phyloP scores from a whole-genome alignment of 2,329 filamentous ascomycete genomes.

The Pseudogymnoascus sp. region DNA sequence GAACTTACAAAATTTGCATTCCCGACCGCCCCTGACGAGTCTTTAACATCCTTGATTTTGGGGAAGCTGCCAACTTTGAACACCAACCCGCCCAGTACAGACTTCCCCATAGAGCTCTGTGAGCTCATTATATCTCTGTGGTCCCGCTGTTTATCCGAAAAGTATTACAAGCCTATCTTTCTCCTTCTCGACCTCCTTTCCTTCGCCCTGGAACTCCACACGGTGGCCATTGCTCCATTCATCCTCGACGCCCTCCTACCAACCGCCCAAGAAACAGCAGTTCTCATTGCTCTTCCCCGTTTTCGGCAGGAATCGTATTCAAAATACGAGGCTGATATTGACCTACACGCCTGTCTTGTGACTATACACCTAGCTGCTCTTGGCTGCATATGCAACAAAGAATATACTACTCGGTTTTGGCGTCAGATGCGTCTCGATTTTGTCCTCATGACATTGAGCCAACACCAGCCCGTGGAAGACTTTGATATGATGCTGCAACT shows the following conservation, averaged over 20 bases:
- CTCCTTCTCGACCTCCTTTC: slow-evolving; percentile 57
- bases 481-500: slow-evolving; percentile 58
- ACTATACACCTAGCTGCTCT: slow-evolving; percentile 57
- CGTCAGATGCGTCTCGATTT: slow-evolving; percentile 57
- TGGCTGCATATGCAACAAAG: slow-evolving; percentile 42
- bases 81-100: slow-evolving; percentile 40
- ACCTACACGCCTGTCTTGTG: slow-evolving; percentile 55
- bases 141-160: slow-evolving; percentile 57
- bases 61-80: slow-evolving; percentile 56
- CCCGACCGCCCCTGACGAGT: slow-evolving; percentile 53
- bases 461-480: slow-evolving; percentile 55
- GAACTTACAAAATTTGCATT: slow-evolving; percentile 56
- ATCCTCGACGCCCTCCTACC: slow-evolving; percentile 51
- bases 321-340: slow-evolving; percentile 47
- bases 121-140: slow-evolving; percentile 58
- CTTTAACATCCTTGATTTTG: slow-evolving; percentile 59
- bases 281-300: slow-evolving; percentile 41
- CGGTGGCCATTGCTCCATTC: slow-evolving; percentile 48
- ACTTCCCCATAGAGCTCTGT: slow-evolving; percentile 53
- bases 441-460: slow-evolving; percentile 57
- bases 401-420: slow-evolving; percentile 39
- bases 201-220: slow-evolving; percentile 56
- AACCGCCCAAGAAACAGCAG: slow-evolving; percentile 48
- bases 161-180: slow-evolving; percentile 52
- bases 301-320: slow-evolving; percentile 35